Percentiles rank a stretch among this genome's conserved stretches.
Conservation (phyloP, 352 stramenopile genomes). For the Phytopythium litorale region DNA sequence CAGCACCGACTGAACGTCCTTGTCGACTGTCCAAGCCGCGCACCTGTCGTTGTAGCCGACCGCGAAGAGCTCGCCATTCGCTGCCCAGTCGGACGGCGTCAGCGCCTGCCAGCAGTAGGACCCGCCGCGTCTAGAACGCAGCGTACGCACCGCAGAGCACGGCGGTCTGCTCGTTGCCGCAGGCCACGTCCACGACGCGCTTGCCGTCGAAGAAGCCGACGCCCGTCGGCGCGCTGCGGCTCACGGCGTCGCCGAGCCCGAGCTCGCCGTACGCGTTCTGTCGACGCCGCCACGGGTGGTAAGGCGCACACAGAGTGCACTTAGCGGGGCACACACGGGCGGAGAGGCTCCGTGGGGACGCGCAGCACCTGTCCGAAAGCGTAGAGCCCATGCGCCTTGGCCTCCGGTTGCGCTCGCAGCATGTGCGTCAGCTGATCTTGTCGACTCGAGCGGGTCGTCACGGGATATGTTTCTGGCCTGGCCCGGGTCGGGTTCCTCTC, state of each 20-base stretch:
- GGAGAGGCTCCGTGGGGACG: not conserved
- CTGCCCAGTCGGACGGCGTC: conserved; percentile 7
- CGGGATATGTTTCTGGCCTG: not conserved
- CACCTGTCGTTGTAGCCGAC: conserved; percentile 93
- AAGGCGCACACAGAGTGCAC: not conserved
- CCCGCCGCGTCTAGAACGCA: not conserved
- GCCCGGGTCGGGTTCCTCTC: too few relatives aligned
- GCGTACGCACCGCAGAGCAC: conserved; percentile 58
- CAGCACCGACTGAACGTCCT: not conserved
- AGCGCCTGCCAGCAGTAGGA: not conserved
- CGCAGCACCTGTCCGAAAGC: conserved; percentile 45
- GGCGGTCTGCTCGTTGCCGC: conserved; percentile 90
- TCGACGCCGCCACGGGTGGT: not conserved
- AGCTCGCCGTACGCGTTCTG: conserved; percentile 93
- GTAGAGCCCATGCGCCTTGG: conserved; percentile 15
- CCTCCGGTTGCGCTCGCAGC: conserved; percentile 4
- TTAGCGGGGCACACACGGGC: not conserved
- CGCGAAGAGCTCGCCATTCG: conserved; percentile 79
- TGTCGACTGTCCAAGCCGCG: not conserved
- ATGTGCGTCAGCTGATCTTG: not conserved
- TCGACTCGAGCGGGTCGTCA: not conserved
- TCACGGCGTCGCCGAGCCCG: conserved; percentile 76
- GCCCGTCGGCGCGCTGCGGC: conserved; percentile 51
- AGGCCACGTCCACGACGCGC: conserved; percentile 77
- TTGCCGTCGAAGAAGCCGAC: conserved; percentile 31